These are phyloP conservation scores for Croton setiger DNA, from an alignment of 441 rosid species.

Conservation along the genomic window DNA sequence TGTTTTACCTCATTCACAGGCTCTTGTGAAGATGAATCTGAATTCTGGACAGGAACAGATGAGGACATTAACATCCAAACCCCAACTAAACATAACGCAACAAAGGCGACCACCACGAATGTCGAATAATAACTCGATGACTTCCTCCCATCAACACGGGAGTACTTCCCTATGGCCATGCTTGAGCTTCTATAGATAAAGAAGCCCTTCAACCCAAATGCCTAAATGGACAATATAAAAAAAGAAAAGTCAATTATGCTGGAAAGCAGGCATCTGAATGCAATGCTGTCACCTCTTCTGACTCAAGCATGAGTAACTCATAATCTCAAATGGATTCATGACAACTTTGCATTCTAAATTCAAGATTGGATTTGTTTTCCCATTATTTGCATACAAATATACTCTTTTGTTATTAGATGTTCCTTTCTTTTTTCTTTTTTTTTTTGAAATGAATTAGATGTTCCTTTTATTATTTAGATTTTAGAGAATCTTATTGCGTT, in stretches of 20 bases:
- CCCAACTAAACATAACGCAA: constrained; percentile 82
- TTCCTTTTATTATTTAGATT: too few species aligned
- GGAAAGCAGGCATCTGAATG: neutral
- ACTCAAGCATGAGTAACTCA: neutral
- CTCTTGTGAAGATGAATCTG: constrained; percentile 41
- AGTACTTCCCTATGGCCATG: constrained; percentile 78
- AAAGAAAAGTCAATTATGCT: neutral
- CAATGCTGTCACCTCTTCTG: neutral
- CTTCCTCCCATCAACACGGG: constrained; percentile 69
- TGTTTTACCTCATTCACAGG: constrained; percentile 43
- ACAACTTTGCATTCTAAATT: neutral
- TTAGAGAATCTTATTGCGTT: neutral
- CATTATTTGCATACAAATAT: neutral
- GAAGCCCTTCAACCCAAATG: constrained; percentile 12
- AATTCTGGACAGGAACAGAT: constrained; percentile 50
- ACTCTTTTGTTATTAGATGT: neutral
- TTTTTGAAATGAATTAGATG: too few species aligned
- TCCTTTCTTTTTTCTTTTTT: neutral
- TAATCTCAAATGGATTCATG: neutral
- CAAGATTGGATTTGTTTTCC: neutral
- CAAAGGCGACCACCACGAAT: constrained; percentile 65
- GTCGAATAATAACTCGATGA: constrained; percentile 73
- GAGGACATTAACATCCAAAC: constrained; percentile 96
- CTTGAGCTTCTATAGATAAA: neutral
- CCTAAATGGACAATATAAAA: constrained; percentile 27